A percentile compares a stretch with the other conserved stretches of the same genome.
Conservation (phyloP, 306 rosid species). For the Quercus rubra region DNA sequence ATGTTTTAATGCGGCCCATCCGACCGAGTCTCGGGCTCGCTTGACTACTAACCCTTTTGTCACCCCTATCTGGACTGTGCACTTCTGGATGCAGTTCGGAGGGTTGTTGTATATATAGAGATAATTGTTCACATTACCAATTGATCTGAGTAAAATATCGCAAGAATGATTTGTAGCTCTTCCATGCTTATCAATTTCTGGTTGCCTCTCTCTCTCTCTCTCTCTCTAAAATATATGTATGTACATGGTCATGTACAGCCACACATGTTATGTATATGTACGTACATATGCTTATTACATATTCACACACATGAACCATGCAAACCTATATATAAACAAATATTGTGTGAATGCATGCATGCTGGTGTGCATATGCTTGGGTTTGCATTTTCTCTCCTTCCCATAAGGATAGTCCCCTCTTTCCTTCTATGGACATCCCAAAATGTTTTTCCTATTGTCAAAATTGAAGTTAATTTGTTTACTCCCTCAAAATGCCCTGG, state of each 20-base stretch:
- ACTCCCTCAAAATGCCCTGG: neutral
- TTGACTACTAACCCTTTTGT: conserved; percentile 57
- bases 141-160: conserved; percentile 45
- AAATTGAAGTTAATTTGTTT: neutral
- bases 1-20: conserved; percentile 24
- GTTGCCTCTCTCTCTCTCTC: neutral
- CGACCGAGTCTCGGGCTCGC: conserved; percentile 25
- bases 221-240: neutral
- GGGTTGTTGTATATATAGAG: conserved; percentile 66
- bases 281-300: neutral
- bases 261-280: neutral
- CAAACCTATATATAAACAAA: neutral
- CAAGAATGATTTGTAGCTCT: conserved; percentile 43
- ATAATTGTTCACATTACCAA: conserved; percentile 48
- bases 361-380: neutral
- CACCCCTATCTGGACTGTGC: conserved; percentile 41
- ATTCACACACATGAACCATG: neutral
- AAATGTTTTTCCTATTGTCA: neutral
- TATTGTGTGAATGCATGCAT: neutral
- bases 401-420: neutral
- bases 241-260: neutral
- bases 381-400: neutral
- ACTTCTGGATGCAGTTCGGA: conserved; percentile 28
- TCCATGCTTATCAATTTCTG: conserved; percentile 22
- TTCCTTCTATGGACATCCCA: neutral